phyloP scores from a whole-genome alignment of 495 filamentous ascomycete genomes.

The Aspergillus egyptiacus region DNA sequence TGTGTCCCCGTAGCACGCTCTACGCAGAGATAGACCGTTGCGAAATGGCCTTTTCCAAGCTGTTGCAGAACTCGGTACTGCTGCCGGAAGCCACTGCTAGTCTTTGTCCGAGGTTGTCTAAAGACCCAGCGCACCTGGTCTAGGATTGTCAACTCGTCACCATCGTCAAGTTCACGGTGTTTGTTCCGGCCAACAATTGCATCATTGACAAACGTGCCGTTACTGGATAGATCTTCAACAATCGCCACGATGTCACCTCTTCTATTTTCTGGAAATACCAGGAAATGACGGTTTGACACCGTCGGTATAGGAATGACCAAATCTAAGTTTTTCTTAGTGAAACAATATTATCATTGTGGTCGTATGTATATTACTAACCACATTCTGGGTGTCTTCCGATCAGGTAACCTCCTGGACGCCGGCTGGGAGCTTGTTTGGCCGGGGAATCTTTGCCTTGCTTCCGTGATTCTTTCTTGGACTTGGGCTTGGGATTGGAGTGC shows the following conservation, averaged over 20 bases:
- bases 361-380: conserved; percentile 52
- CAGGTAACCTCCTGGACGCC: conserved; percentile 77
- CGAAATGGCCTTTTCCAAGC: conserved; percentile 95
- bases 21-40: conserved; percentile 85
- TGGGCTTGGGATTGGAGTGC: conserved; percentile 45
- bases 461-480: conserved; percentile 27
- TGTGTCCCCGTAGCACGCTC: conserved; percentile 76
- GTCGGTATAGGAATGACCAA: conserved; percentile 69
- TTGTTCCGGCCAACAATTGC: conserved; percentile 88
- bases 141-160: conserved; percentile 83
- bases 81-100: conserved; percentile 72
- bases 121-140: conserved; percentile 83
- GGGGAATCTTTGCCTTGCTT: conserved; percentile 7
- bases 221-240: conserved; percentile 89
- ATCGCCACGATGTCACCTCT: conserved; percentile 74
- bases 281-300: conserved; percentile 92
- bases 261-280: conserved; percentile 83
- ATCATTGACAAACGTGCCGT: conserved; percentile 95
- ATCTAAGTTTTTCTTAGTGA: conserved; percentile 48
- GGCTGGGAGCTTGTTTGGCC: conserved; percentile 28
- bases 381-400: conserved; percentile 93
- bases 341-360: neutral
- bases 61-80: conserved; percentile 80
- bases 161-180: conserved; percentile 75
- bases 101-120: conserved; percentile 72